phyloP scores from a whole-genome alignment of 768 basidiomycete species.

The Coprinellus micaceus region DNA sequence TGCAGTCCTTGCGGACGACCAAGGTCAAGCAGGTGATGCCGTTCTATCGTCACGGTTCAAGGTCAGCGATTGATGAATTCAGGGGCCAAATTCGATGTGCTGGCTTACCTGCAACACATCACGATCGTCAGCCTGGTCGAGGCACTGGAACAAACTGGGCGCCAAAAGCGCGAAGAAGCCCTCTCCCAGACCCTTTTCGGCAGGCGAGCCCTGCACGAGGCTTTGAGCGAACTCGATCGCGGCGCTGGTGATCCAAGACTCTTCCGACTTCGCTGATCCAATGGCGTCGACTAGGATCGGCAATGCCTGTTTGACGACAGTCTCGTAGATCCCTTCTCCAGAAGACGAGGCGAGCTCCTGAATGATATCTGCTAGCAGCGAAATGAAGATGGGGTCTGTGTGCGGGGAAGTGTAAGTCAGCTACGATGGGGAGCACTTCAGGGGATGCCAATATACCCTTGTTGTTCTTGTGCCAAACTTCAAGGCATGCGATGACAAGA shows the following conservation, averaged over 20 bases:
- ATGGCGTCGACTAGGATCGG: conserved; percentile 71
- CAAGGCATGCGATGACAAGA: conserved; percentile 63
- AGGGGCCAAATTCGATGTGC: conserved; percentile 1
- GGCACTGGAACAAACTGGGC: conserved; percentile 66
- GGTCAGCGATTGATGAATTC: not conserved
- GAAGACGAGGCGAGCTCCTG: conserved; percentile 62
- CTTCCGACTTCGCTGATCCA: conserved; percentile 43
- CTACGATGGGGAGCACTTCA: not conserved
- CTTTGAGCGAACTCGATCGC: conserved; percentile 80
- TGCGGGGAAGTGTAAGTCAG: conserved; percentile 4
- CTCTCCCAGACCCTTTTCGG: conserved; percentile 62
- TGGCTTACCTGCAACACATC: conserved; percentile 69
- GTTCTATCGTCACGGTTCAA: conserved; percentile 46
- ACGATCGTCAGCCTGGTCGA: conserved; percentile 75
- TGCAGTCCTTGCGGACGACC: conserved; percentile 82
- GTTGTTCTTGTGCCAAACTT: conserved; percentile 84
- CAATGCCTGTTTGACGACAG: conserved; percentile 68
- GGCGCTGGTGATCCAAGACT: conserved; percentile 73
- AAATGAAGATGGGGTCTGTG: conserved; percentile 81
- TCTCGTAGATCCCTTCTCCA: conserved; percentile 59
- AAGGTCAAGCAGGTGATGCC: conserved; percentile 78
- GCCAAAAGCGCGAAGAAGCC: conserved; percentile 78
- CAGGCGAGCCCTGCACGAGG: conserved; percentile 61
- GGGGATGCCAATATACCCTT: conserved; percentile 52
- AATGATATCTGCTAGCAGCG: conserved; percentile 80